Evolutionary conservation across 495 filamentous ascomycete species (phyloP).

Genomic region (Hypoxylon perforatum): DNA sequence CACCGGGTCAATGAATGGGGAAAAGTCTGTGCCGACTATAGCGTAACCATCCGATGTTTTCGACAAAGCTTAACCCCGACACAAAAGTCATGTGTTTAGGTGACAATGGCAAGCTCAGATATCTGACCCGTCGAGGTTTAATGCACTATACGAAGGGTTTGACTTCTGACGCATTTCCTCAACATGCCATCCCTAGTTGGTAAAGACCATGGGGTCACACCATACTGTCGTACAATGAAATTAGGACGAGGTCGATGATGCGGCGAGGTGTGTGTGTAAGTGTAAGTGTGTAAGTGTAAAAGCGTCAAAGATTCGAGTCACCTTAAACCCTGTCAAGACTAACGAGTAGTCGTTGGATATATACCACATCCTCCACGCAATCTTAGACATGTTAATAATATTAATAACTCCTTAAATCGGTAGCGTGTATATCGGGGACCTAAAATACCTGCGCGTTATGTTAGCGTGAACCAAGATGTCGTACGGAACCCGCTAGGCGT

Average conservation of each 20-base stretch:
- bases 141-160: background rate
- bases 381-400: conserved; percentile 8
- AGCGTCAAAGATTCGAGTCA: conserved; percentile 14
- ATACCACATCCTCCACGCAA: conserved; percentile 25
- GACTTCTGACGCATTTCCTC: background rate
- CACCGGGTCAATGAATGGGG: background rate
- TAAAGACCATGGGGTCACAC: background rate
- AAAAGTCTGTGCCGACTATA: conserved; percentile 9
- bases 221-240: conserved; percentile 6
- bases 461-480: conserved; percentile 32
- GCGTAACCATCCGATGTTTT: conserved; percentile 3
- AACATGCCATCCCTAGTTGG: conserved; percentile 1
- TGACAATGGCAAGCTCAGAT: background rate
- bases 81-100: background rate
- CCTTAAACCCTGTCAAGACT: conserved; percentile 7
- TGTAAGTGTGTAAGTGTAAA: background rate
- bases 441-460: conserved; percentile 19
- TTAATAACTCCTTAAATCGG: conserved; percentile 8
- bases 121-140: background rate
- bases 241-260: background rate
- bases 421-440: conserved; percentile 25
- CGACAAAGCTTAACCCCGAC: background rate
- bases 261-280: background rate
- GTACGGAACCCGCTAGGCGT: conserved; percentile 22
- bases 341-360: conserved; percentile 7